Conservation (phyloP, 1,284 basidiomycete genomes). For the Neotropicomus parvogracilis region DNA sequence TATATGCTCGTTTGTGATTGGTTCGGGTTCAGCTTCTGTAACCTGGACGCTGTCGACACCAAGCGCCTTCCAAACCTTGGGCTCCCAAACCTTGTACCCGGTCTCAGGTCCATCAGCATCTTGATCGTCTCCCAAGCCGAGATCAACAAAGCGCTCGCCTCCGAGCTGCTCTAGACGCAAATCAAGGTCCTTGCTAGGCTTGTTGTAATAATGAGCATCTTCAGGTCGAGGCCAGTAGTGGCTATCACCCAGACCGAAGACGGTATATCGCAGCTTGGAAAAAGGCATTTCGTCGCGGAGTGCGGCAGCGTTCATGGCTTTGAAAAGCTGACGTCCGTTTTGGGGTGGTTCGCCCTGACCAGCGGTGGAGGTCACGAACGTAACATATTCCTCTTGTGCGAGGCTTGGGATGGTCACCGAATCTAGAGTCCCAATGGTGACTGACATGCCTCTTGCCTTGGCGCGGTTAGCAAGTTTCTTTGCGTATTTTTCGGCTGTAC, state of each 20-base stretch:
- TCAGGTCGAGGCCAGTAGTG: conserved; percentile 99
- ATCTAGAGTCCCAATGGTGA: conserved; percentile 71
- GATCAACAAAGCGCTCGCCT: conserved; percentile 63
- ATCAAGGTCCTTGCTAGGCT: conserved; percentile 90
- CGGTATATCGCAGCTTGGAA: conserved; percentile 67
- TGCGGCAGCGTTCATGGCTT: conserved; percentile 72
- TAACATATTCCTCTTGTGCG: conserved; percentile 77
- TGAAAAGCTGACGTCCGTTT: conserved; percentile 90
- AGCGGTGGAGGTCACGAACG: conserved; percentile 93
- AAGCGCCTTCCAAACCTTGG: conserved; percentile 88
- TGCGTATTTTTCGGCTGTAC: conserved; percentile 92
- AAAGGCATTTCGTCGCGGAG: conserved; percentile 55
- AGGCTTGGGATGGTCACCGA: conserved; percentile 74
- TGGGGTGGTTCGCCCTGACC: conserved; percentile 98
- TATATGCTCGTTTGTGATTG: conserved; percentile 99
- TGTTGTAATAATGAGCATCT: conserved; percentile 98
- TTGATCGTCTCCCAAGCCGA: conserved; percentile 95
- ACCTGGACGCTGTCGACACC: conserved; percentile 91
- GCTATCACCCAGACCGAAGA: conserved; percentile 96
- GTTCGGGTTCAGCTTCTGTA: conserved; percentile 89
- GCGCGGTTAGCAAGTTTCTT: conserved; percentile 84
- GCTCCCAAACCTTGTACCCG: conserved; percentile 95
- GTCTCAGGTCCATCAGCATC: conserved; percentile 96
- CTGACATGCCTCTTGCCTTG: conserved; percentile 81
- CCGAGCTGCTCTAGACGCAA: conserved; percentile 74